Conservation (phyloP, 495 filamentous ascomycete genomes). For the Pyrenopolyporus hunteri region DNA sequence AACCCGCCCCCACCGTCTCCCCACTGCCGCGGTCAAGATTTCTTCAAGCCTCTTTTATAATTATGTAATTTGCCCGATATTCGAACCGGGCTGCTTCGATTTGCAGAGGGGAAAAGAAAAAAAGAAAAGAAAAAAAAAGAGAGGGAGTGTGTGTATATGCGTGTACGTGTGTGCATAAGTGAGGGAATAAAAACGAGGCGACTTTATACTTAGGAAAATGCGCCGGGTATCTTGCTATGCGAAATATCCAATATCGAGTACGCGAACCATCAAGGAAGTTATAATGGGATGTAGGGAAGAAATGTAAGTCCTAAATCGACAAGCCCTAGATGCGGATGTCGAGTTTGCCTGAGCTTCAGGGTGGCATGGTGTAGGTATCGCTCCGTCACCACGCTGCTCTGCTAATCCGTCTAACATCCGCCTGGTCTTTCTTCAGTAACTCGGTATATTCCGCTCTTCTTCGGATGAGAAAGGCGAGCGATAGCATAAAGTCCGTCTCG, state of each 20-base stretch:
- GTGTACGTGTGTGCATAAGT: no score
- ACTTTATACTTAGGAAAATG: conserved; percentile 2
- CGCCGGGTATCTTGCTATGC: conserved; percentile 37
- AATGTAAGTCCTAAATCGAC: neutral
- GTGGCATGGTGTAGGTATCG: neutral
- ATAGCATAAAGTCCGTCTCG: conserved; percentile 49
- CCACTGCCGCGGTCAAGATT: conserved; percentile 25
- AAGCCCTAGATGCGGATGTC: neutral
- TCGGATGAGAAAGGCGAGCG: conserved; percentile 53
- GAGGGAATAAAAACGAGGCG: no score
- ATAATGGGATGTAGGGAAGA: conserved; percentile 4
- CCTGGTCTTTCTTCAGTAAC: conserved; percentile 39
- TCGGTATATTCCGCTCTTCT: conserved; percentile 50
- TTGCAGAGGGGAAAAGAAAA: neutral
- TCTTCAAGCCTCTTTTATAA: conserved; percentile 16
- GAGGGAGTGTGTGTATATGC: no score
- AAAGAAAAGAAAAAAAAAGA: neutral
- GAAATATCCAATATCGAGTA: conserved; percentile 22
- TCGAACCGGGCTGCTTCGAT: conserved; percentile 5
- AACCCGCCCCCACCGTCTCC: conserved; percentile 28
- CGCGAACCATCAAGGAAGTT: conserved; percentile 1
- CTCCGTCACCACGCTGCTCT: conserved; percentile 43
- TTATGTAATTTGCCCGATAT: conserved; percentile 31
- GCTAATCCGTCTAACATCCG: conserved; percentile 36
- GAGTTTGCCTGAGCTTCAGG: no score